phyloP scores from a whole-genome alignment of 176 grass and related monocot species.

The Aegilops tauschii region DNA sequence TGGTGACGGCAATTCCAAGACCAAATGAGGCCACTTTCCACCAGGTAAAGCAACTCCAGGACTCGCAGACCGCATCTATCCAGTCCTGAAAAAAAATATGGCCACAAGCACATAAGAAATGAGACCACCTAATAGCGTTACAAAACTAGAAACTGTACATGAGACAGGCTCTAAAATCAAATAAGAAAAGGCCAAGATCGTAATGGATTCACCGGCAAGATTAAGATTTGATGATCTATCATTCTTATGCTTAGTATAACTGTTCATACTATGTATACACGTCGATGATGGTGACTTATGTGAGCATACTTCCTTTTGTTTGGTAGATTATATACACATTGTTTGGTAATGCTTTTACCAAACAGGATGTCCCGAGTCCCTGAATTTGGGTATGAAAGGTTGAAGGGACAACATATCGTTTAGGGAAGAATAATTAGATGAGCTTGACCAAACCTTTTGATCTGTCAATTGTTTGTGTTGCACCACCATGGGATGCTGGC shows the following conservation, averaged over 20 bases:
- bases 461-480: slow-evolving; percentile 30
- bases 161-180: not conserved
- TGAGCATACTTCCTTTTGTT: not conserved
- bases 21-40: slow-evolving; percentile 42
- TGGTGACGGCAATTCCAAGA: slow-evolving; percentile 1
- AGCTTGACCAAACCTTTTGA: slow-evolving; percentile 52
- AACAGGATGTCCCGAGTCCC: not conserved
- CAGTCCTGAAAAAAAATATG: slow-evolving; percentile 31
- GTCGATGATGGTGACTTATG: not conserved
- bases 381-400: not conserved
- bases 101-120: not conserved
- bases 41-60: slow-evolving; percentile 46
- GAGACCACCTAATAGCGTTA: not conserved
- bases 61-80: slow-evolving; percentile 24
- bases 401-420: not conserved
- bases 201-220: not conserved
- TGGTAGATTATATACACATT: not conserved
- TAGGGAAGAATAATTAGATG: not conserved
- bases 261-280: not conserved
- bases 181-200: not conserved
- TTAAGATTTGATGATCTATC: too few species aligned
- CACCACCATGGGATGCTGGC: slow-evolving; percentile 23
- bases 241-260: not conserved
- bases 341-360: not conserved
- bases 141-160: not conserved